Percentiles rank a stretch among this genome's conserved stretches.
phyloP scores from a whole-genome alignment of 176 grass and related monocot species.

The Zea luxurians region DNA sequence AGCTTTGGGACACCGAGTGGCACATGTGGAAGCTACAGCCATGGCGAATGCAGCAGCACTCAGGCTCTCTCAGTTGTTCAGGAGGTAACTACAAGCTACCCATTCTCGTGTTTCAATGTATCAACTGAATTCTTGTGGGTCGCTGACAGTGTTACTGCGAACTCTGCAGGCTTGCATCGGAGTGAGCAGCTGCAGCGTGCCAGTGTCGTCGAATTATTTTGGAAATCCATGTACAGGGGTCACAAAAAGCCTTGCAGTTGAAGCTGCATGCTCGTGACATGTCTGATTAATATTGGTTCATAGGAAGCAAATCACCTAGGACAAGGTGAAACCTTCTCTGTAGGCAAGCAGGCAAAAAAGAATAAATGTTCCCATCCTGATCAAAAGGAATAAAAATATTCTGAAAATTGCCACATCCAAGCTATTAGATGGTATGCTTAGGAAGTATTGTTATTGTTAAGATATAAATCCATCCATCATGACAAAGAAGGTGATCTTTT shows the following conservation, averaged over 20 bases:
- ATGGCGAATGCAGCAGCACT: constrained; percentile 76
- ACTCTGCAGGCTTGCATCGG: constrained; percentile 73
- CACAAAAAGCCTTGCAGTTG: constrained; percentile 83
- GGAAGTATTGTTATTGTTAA: constrained; percentile 28
- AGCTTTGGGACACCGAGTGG: constrained; percentile 92
- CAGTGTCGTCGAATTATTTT: constrained; percentile 68
- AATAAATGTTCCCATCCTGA: constrained; percentile 47
- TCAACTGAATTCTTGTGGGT: constrained; percentile 10
- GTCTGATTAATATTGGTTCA: constrained; percentile 27
- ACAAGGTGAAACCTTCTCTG: constrained; percentile 47
- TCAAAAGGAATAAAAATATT: constrained; percentile 43
- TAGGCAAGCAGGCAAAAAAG: constrained; percentile 41
- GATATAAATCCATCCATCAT: constrained; percentile 28
- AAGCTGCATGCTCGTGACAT: constrained; percentile 85
- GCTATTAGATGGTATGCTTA: constrained; percentile 28
- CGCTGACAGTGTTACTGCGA: constrained; percentile 23
- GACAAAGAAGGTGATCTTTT: constrained; percentile 32
- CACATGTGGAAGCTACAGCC: constrained; percentile 70
- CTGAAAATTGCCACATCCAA: constrained; percentile 7
- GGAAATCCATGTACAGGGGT: constrained; percentile 80
- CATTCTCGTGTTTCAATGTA: constrained; percentile 22
- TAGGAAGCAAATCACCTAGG: constrained; percentile 36
- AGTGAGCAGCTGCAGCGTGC: constrained; percentile 60
- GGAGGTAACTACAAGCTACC: constrained; percentile 56
- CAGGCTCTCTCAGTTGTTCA: constrained; percentile 69